Base-by-base conservation (phyloP, 75 land plant species). In the Azolla pinnata region DNA sequence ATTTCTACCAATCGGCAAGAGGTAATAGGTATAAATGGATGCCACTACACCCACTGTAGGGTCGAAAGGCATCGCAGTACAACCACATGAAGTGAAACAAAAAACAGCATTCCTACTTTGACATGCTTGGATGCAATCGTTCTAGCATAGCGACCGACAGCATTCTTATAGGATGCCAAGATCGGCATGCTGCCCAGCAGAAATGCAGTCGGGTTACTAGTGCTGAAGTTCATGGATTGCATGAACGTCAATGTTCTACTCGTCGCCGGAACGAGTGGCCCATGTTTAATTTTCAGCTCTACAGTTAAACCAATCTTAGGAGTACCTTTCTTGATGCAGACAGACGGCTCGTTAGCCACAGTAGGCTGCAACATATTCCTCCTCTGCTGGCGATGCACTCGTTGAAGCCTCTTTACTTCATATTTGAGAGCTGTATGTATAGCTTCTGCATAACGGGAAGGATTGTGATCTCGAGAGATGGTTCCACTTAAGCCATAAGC, bases 401-500 rank as follows among this genome's bases (percentile, higher is more conserved):
- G 79, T 58, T 87, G 75, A 19, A 76, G 31, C n/a, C 58, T 79
- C 40, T 60, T 86, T 16, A 72, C 64, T 61, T 82, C 88, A 10
- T 71, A 69, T n/a, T 72, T 66, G 47, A 81, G 63, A 51, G 81
- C 71, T 30, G 29, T 14, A 0, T 66, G 57, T 5, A 90, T 29
- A 0, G 78, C 66, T 49, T 59, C 79, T 4, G 75, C 8, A 59
- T 95, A 95, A 7, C 78, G 83, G 31, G 67, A 71, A 73, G 88
- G 73, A 70, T 95, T 88, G 49, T 95, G 99, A 63, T 95, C 84
- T 28, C 88, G 65, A 1, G 66, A 72, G 5, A 95, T 72, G 38
- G 82, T 60, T 26, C 99, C 99, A 8, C 73, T 76, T 2, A 77
- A 67, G 0, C 99, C 97, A 63, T 90, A 95, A 10, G 99, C 83